Evolutionary conservation across 169 alveolate genomes (phyloP).

Genomic region (Plasmodium knowlesi): DNA sequence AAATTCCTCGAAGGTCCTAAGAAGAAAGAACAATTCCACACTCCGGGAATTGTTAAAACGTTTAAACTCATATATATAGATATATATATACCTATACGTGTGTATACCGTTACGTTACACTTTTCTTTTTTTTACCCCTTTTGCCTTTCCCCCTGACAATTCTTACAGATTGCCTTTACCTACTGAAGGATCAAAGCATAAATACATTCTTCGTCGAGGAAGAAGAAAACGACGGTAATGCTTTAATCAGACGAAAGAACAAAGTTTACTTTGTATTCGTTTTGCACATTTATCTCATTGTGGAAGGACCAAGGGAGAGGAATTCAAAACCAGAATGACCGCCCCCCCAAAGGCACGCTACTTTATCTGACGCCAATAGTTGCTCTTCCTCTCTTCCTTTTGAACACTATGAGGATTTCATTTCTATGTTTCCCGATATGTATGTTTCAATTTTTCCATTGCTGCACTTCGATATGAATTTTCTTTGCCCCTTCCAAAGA

Average conservation of each 20-base stretch:
- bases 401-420: background rate
- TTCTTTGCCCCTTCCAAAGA: background rate
- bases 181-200: constrained; percentile 24
- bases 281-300: background rate
- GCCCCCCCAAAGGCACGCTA: background rate
- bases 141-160: background rate
- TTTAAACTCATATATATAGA: background rate
- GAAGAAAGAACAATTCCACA: background rate
- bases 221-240: constrained; percentile 43
- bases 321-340: background rate
- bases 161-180: constrained; percentile 38
- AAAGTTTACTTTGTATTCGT: background rate
- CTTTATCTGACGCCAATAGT: background rate
- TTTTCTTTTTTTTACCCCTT: background rate
- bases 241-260: background rate
- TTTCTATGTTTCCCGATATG: background rate
- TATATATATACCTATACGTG: background rate
- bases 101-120: background rate
- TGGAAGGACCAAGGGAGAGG: background rate
- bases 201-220: constrained; percentile 37
- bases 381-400: background rate
- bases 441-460: background rate
- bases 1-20: constrained; percentile 66
- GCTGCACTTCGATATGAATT: background rate
- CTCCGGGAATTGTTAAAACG: background rate